A percentile compares a stretch with the other conserved stretches of the same genome.
Conservation (phyloP, 2,329 filamentous ascomycete genomes). For the Nothopassalora personata region DNA sequence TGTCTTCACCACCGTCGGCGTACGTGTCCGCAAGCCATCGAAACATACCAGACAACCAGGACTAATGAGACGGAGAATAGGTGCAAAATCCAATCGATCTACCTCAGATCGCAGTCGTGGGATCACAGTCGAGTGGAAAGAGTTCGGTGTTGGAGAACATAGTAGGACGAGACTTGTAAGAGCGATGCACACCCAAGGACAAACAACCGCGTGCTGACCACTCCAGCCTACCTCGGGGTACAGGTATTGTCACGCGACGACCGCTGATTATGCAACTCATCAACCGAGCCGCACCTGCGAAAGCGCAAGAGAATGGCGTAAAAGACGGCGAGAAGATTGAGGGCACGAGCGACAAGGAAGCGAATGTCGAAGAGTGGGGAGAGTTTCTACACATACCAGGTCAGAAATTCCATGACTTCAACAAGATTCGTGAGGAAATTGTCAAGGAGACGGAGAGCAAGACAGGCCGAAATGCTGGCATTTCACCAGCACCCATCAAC, state of each 20-base stretch:
- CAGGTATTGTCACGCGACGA: constrained; percentile 92
- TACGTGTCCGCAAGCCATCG: constrained; percentile 41
- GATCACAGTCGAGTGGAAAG: constrained; percentile 98
- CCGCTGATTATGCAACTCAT: constrained; percentile 96
- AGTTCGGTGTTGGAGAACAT: constrained; percentile 99
- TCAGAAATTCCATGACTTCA: constrained; percentile 96
- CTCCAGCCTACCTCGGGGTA: constrained; percentile 83
- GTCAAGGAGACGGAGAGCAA: constrained; percentile 93
- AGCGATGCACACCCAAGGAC: constrained; percentile 20
- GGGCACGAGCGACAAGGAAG: constrained; percentile 70
- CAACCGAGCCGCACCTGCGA: constrained; percentile 63
- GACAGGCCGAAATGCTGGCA: constrained; percentile 92
- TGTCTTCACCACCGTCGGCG: constrained; percentile 95
- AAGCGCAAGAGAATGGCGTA: constrained; percentile 65
- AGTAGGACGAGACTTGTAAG: constrained; percentile 96
- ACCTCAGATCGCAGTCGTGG: constrained; percentile 95
- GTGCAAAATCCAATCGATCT: constrained; percentile 99
- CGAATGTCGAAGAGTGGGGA: constrained; percentile 94
- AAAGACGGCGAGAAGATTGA: constrained; percentile 68
- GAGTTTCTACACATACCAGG: constrained; percentile 97
- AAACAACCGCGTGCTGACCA: constrained; percentile 11
- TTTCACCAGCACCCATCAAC: constrained; percentile 95
- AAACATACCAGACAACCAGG: constrained; percentile 1
- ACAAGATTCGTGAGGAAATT: constrained; percentile 97
- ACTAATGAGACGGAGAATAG: constrained; percentile 38